These are phyloP conservation scores for Trapa bicornis DNA, from an alignment of 345 rosid genomes.

Conservation along the genomic window DNA sequence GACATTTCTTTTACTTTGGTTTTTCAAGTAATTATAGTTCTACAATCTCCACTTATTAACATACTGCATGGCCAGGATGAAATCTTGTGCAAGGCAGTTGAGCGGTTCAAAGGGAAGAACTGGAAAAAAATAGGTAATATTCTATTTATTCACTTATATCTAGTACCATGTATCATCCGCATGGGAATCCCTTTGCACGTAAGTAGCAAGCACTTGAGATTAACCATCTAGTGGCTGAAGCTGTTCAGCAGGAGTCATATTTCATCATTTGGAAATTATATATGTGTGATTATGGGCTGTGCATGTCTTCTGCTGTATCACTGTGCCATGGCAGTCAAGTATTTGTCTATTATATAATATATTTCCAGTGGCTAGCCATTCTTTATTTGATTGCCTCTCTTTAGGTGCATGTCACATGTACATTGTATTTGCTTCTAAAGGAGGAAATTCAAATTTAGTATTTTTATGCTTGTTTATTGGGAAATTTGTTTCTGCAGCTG, in stretches of 20 bases:
- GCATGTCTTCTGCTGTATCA: too few species aligned
- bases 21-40: neutral
- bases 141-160: neutral
- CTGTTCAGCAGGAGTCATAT: too few species aligned
- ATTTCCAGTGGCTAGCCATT: too few species aligned
- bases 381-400: too few species aligned
- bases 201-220: neutral
- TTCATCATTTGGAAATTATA: too few species aligned
- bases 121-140: slow-evolving; percentile 93
- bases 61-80: slow-evolving; percentile 55
- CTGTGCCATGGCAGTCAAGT: too few species aligned
- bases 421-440: too few species aligned
- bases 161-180: neutral
- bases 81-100: slow-evolving; percentile 79
- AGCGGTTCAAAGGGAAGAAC: slow-evolving; percentile 91
- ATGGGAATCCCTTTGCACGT: neutral
- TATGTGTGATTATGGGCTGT: too few species aligned
- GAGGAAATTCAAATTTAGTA: neutral
- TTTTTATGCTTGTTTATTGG: slow-evolving; percentile 11
- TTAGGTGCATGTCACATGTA: too few species aligned
- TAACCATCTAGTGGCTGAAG: too few species aligned
- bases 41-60: neutral
- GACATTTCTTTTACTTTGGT: neutral
- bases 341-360: too few species aligned
- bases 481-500: slow-evolving; percentile 47